phyloP scores from a whole-genome alignment of 805 yeast genomes.

The Huiozyma naganishii region DNA sequence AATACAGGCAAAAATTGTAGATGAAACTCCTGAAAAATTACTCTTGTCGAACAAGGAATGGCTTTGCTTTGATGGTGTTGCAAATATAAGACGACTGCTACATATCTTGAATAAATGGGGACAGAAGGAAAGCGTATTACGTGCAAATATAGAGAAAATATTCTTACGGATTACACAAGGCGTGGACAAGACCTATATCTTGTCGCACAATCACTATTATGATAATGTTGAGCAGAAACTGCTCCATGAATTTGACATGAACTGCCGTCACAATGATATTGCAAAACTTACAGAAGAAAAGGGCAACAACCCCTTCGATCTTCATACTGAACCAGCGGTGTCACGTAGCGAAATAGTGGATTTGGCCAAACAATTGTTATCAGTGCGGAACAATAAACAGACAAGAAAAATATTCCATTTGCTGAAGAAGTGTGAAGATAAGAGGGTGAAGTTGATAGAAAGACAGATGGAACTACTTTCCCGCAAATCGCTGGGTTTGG shows the following conservation, averaged over 20 bases:
- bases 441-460: constrained; percentile 14
- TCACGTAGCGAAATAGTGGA: constrained; percentile 7
- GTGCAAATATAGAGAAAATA: constrained; percentile 33
- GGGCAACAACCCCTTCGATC: background rate
- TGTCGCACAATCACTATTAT: constrained; percentile 27
- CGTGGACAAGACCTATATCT: background rate
- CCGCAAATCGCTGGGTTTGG: constrained; percentile 7
- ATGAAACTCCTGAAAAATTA: constrained; percentile 50
- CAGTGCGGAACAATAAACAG: constrained; percentile 4
- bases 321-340: background rate
- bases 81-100: constrained; percentile 44
- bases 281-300: constrained; percentile 8
- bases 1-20: constrained; percentile 48
- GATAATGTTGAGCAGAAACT: constrained; percentile 36
- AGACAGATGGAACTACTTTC: constrained; percentile 8
- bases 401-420: constrained; percentile 14
- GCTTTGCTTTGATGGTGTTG: constrained; percentile 52
- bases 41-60: constrained; percentile 41
- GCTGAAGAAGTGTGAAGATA: constrained; percentile 20
- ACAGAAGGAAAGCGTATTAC: constrained; percentile 45
- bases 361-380: constrained; percentile 1
- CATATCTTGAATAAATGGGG: constrained; percentile 67
- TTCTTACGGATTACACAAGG: background rate
- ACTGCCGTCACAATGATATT: background rate
- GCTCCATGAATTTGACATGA: constrained; percentile 18